Evolutionary conservation across 148 eudicot species (phyloP), one percentile per base, ranked within the genome.

Genomic region (Cornus kousa): DNA sequence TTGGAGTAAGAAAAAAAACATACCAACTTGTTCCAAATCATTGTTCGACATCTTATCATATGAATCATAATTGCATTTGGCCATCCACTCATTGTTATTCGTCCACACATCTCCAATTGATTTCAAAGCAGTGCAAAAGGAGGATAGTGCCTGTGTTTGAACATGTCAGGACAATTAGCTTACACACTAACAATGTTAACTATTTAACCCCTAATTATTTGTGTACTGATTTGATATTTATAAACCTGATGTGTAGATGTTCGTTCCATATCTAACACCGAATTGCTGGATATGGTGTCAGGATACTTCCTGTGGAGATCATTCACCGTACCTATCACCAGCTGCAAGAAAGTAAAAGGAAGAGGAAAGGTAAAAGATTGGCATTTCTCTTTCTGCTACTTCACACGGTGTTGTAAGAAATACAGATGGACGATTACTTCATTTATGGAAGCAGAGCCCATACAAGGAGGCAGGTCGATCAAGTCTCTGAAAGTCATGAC

Each of bases 271-370:
- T 91, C 90, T 82, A 87, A 82, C 33, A 86, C 75, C 31, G 92
- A 86, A 81, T 79, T 73, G 39, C 70, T 73, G 20, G 85, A 83
- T 66, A 90, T 87, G 33, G 89, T 78, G 74, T 90, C 88, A 65
- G 99, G 98, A 86, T 92, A 91, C 88, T 91, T 78, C 78, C 80
- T 81, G 46, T 88, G 94, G 24, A 97, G 84, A 79, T 97, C 99
- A 62, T 94, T 91, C 76, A 90, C 83, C 2, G 99, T 94, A 57
- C 79, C 85, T 80, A 88, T 86, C 83, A 94, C 75, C 87, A 97
- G 81, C 99, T 97, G 87, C 75, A 79, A 48, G 39, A 64, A 32
- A 70, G 35, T 3, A 55, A 33, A 53, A 81, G 72, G 4, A 67
- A 78, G 40, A 60, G 11, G 39, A 22, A 37, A 53, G 3, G 24